Base-by-base conservation (phyloP, 345 rosid species). In the Eutrema heterophyllum region DNA sequence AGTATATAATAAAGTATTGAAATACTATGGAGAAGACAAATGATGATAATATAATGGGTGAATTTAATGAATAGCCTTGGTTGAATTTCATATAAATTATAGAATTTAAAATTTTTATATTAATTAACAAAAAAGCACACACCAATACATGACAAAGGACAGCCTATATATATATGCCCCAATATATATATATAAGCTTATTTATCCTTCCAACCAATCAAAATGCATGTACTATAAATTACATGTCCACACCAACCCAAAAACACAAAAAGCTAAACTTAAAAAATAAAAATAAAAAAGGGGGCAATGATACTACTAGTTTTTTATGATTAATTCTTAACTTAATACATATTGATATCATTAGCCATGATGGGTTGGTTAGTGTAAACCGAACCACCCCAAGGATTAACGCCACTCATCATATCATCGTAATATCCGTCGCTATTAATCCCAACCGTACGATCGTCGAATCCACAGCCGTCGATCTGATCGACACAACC, bases 341-440 rank as follows among this genome's bases (percentile, higher is more conserved):
- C 29, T 82, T 50, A 82, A 69, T 77, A 79, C 81, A 82, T 79
- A 76, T 69, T 73, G 66, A 79, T 76, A 51, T 82, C 85, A 68
- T 76, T 67, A 70, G 81, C 76, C 79, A 82, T 70, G 46, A 82
- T 70, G 14, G 79, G 83, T 33, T 79, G 81, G 74, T 76, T 82
- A 38, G 71, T 13, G 79, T 55, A 76, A 58, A 76, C 78, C 64
- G 78, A 73, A 73, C 75, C 71, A 63, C 75, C 75, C 82, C 79
- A 79, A 56, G 50, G 79, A 49, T 57, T 74, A 15, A 70, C 68
- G 27, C 71, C 71, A 45, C 55, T 72, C 73, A 78, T 65, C 70
- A 72, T 78, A 67, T 78, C 70, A 26, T 78, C 81, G 46, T 72
- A 73, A 69, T 46, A 73, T 44, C 71, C 82, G 38, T 79, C 79